A percentile compares a stretch with the other conserved stretches of the same genome.
phyloP scores from a whole-genome alignment of 495 filamentous ascomycete genomes.

The Trichoderma reesei region DNA sequence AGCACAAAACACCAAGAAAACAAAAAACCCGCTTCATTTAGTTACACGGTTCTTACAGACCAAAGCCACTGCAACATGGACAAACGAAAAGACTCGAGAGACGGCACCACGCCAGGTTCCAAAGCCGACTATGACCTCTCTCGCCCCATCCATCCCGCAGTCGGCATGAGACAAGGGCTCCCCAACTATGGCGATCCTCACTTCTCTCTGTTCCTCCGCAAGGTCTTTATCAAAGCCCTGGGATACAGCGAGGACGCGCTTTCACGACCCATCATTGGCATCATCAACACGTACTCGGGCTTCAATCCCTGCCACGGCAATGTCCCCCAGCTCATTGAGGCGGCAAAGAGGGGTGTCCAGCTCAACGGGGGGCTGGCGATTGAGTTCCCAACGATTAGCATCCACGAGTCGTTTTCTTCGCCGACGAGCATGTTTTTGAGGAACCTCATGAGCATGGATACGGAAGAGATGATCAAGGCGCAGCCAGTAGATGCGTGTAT shows the following conservation, averaged over 20 bases:
- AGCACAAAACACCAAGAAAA: background rate
- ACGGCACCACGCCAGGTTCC: background rate
- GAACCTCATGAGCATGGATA: conserved; percentile 66
- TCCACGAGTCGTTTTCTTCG: conserved; percentile 52
- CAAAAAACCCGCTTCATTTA: background rate
- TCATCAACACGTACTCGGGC: conserved; percentile 55
- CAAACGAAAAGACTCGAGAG: background rate
- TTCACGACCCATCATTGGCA: conserved; percentile 53
- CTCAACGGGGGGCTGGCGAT: conserved; percentile 51
- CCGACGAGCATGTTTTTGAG: conserved; percentile 61
- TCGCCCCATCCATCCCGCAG: conserved; percentile 34
- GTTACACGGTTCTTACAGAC: background rate
- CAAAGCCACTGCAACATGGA: background rate
- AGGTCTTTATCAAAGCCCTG: conserved; percentile 61
- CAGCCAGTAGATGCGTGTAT: conserved; percentile 56
- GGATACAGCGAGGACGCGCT: conserved; percentile 60
- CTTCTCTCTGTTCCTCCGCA: conserved; percentile 60
- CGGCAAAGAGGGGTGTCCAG: conserved; percentile 52
- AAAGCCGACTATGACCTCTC: conserved; percentile 44
- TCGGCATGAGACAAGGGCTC: conserved; percentile 49
- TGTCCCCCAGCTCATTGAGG: conserved; percentile 57
- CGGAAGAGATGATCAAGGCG: conserved; percentile 59
- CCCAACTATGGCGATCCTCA: conserved; percentile 61
- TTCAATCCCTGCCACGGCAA: conserved; percentile 65
- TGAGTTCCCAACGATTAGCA: conserved; percentile 57